Conservation (phyloP, 169 alveolate species). For the Hepatocystis sp. region DNA sequence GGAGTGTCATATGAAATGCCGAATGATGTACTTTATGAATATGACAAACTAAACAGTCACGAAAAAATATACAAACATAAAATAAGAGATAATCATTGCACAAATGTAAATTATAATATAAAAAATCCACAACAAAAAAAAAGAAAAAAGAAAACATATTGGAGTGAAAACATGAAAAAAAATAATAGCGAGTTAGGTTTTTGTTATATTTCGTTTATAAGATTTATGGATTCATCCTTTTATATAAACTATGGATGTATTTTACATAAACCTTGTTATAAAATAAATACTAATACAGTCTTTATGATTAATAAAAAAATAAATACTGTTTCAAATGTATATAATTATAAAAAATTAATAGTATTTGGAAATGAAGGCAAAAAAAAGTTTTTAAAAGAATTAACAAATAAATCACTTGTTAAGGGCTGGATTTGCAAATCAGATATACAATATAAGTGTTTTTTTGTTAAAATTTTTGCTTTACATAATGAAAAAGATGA, state of each 20-base stretch:
- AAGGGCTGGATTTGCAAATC: slow-evolving; percentile 67
- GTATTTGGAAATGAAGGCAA: slow-evolving; percentile 39
- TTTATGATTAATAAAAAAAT: slow-evolving; percentile 33
- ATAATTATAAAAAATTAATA: slow-evolving; percentile 19
- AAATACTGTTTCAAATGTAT: neutral
- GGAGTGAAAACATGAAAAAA: too few species aligned
- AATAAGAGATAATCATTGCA: too few species aligned
- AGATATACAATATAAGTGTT: slow-evolving; percentile 27
- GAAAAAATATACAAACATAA: too few species aligned
- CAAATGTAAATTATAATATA: too few species aligned
- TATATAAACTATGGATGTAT: slow-evolving; percentile 73
- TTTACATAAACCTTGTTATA: neutral
- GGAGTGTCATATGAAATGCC: too few species aligned
- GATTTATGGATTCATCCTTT: slow-evolving; percentile 36
- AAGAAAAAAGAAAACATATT: too few species aligned
- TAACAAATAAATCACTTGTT: slow-evolving; percentile 40
- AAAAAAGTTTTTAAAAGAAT: slow-evolving; percentile 17
- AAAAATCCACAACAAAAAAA: too few species aligned
- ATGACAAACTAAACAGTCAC: too few species aligned
- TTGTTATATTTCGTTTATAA: slow-evolving; percentile 52
- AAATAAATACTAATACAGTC: slow-evolving; percentile 1
- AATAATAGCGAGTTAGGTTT: slow-evolving; percentile 32
- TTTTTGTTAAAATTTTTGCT: slow-evolving; percentile 40
- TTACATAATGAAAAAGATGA: slow-evolving; percentile 11
- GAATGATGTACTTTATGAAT: too few species aligned